Base-by-base conservation (phyloP, 441 rosid genomes). In the Erodium texanum region DNA sequence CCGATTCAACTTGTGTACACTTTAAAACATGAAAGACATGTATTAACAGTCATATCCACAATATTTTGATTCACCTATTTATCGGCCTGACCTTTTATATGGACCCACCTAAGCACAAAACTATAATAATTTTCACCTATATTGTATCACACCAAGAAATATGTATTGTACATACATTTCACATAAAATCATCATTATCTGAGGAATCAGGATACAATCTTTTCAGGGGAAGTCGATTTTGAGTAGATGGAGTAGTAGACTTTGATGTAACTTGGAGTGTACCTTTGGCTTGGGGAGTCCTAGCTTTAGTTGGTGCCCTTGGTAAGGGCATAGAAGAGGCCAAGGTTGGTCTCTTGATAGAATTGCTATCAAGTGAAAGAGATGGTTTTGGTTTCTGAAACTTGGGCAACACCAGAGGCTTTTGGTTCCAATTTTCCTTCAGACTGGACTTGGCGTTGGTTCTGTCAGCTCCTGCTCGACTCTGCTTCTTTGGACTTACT, bases 171-270 rank as follows among this genome's bases (percentile, higher is more conserved):
- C 6, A 59, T 5, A 59, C 6, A 52, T 10, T 10, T 75, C 52
- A 88, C 52, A 14, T 62, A 71, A 88, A 82, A 71, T 82, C 86
- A 62, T 79, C 86, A n/a, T 63, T 11, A 59, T 59, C 64, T 36
- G 72, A 66, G 66, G 72, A 62, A 67, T 65, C 71, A 45, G 74
- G 73, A 76, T 82, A 70, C 58, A 73, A 74, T 77, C 83, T 80
- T 77, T 81, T 83, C 45, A 73, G 68, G 38, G 92, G 85, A 67
- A 79, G 76, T 22, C 77, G 78, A 75, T 58, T 79, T 70, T 79
- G 77, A 63, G 64, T 69, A 19, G 75, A 56, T 18, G 61, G 79
- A 65, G 67, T 75, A 62, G 77, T 29, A 29, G 34, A 71, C 24
- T 62, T 80, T 24, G 61, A 38, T 24, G 70, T 62, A 41, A 74